Conservation (phyloP, 225 moss, liverwort and hornwort genomes). For the Polytrichum formosum region DNA sequence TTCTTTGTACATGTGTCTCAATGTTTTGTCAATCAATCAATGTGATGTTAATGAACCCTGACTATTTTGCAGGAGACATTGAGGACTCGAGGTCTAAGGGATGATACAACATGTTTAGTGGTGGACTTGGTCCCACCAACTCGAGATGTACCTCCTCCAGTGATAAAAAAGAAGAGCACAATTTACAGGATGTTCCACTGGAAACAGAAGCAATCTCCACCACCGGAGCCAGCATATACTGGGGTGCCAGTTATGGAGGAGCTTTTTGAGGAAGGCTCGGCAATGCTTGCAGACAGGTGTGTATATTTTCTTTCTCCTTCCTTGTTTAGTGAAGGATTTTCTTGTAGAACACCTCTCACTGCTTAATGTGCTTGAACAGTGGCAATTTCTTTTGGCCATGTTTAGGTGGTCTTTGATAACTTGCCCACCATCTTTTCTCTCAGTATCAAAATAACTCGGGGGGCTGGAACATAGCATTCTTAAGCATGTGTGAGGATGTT, state of each 20-base stretch:
- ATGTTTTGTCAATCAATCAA: too few species aligned
- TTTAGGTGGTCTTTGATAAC: too few species aligned
- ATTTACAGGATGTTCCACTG: slow-evolving; percentile 51
- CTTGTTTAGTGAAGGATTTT: too few species aligned
- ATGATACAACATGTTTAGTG: slow-evolving; percentile 84
- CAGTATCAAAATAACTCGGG: too few species aligned
- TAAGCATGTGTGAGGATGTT: too few species aligned
- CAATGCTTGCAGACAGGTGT: slow-evolving; percentile 66
- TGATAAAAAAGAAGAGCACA: slow-evolving; percentile 47
- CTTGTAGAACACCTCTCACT: too few species aligned
- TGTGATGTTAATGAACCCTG: background rate
- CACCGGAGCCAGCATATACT: slow-evolving; percentile 21
- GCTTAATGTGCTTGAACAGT: too few species aligned
- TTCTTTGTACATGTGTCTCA: too few species aligned
- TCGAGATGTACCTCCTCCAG: slow-evolving; percentile 16
- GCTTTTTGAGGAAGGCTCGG: slow-evolving; percentile 85
- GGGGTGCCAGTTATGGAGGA: slow-evolving; percentile 55
- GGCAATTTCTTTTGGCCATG: too few species aligned
- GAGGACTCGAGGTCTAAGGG: slow-evolving; percentile 66
- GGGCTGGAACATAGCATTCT: too few species aligned
- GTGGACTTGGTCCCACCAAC: slow-evolving; percentile 71
- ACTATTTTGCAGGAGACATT: slow-evolving; percentile 48
- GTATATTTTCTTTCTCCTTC: too few species aligned
- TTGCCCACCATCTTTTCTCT: too few species aligned
- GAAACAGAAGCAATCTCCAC: slow-evolving; percentile 30